A percentile compares a stretch with the other conserved stretches of the same genome.
Evolutionary conservation across 2,329 filamentous ascomycete genomes (phyloP).

Genomic region (Pestalotiopsis sp.): DNA sequence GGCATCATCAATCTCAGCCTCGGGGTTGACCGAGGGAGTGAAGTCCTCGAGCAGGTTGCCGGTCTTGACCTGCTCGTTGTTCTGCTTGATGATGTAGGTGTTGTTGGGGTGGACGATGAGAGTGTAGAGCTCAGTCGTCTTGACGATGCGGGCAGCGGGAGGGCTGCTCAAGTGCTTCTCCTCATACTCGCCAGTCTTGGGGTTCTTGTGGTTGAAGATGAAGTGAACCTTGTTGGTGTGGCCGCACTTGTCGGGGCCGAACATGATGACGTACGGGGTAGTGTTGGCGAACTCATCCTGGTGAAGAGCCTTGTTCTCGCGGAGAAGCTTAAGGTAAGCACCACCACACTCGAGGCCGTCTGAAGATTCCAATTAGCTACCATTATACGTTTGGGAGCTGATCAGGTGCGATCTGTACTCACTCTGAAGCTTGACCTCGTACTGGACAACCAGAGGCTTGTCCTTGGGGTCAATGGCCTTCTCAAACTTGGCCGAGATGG

Average conservation of each 20-base stretch:
- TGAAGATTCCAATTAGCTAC: conserved; percentile 42
- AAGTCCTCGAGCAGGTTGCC: conserved; percentile 95
- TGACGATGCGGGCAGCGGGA: conserved; percentile 84
- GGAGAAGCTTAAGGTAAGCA: conserved; percentile 98
- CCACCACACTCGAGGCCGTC: conserved; percentile 97
- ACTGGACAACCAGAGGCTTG: conserved; percentile 96
- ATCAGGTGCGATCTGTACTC: conserved; percentile 40
- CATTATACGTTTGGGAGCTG: not conserved
- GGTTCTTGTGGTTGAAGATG: conserved; percentile 99
- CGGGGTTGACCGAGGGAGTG: conserved; percentile 87
- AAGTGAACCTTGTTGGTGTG: conserved; percentile 98
- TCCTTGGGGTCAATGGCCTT: conserved; percentile 96
- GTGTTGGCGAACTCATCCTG: conserved; percentile 97
- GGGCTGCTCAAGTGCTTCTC: conserved; percentile 95
- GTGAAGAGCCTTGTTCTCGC: conserved; percentile 96
- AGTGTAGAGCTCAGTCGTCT: conserved; percentile 94
- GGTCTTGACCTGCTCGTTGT: conserved; percentile 84
- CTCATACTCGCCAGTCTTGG: conserved; percentile 99
- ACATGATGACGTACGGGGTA: conserved; percentile 99
- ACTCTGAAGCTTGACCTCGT: conserved; percentile 99
- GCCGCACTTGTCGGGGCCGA: conserved; percentile 98
- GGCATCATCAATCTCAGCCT: conserved; percentile 90
- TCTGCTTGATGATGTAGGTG: conserved; percentile 89
- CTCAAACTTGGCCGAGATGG: conserved; percentile 98
- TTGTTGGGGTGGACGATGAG: conserved; percentile 96